Percentiles rank a stretch among this genome's conserved stretches.
phyloP scores from a whole-genome alignment of 2,329 filamentous ascomycete genomes.

The Acrocalymma vagum region DNA sequence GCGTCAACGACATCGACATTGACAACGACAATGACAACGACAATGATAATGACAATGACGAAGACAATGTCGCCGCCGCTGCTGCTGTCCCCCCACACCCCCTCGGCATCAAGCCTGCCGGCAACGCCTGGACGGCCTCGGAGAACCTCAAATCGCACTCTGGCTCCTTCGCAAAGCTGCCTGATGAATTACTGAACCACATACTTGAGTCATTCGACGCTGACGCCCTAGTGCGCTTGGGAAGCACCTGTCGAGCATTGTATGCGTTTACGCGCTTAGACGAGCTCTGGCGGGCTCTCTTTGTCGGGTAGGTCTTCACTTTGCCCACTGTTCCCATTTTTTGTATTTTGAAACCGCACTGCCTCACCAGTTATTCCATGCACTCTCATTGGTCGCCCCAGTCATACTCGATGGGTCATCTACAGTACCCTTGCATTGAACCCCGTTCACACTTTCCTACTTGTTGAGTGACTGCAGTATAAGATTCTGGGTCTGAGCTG shows the following conservation, averaged over 20 bases:
- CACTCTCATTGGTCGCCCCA: too few species aligned
- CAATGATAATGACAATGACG: constrained; percentile 25
- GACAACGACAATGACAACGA: too few species aligned
- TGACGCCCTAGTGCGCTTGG: constrained; percentile 68
- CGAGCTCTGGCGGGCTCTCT: constrained; percentile 88
- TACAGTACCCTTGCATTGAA: too few species aligned
- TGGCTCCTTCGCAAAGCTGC: constrained; percentile 72
- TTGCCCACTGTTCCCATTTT: constrained; percentile 10
- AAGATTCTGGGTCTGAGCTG: too few species aligned
- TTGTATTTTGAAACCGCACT: background rate
- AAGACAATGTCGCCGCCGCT: constrained; percentile 57
- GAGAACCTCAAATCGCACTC: constrained; percentile 72
- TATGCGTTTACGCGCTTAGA: constrained; percentile 86
- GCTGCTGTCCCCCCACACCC: constrained; percentile 79
- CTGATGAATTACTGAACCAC: constrained; percentile 81
- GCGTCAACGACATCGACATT: constrained; percentile 60
- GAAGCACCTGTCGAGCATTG: constrained; percentile 82
- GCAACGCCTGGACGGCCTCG: constrained; percentile 77
- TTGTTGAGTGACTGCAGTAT: too few species aligned
- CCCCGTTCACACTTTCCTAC: too few species aligned
- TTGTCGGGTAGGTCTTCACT: constrained; percentile 81
- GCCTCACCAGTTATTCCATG: too few species aligned
- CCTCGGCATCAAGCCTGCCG: constrained; percentile 83
- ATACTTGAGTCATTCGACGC: constrained; percentile 79
- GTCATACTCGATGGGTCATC: too few species aligned